Evolutionary conservation across 805 yeast genomes (phyloP), one percentile per base, ranked within the genome.

Genomic region (Candida maesae): DNA sequence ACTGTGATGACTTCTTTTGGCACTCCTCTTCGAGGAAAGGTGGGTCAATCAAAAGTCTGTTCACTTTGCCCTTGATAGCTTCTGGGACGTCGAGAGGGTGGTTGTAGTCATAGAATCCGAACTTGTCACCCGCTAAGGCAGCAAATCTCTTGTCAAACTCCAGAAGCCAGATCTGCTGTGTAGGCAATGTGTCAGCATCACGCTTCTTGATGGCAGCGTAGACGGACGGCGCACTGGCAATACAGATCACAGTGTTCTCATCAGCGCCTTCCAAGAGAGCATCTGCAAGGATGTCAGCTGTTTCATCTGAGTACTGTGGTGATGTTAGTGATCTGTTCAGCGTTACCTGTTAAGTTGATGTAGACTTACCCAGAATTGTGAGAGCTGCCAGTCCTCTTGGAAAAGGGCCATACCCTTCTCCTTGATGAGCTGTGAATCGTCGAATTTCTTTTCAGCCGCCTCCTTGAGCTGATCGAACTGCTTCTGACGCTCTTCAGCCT

Each of bases 351-450:
- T n/a, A n/a, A n/a, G n/a, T n/a, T n/a, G n/a, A 21, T 21, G 10
- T 6, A 20, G 8, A 42, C 50, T 21, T 26, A 46, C 50, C 58
- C 97, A 89, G 64, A 89, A 89, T 61, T 89, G 97, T 1, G 95
- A 87, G 28, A 90, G 69, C 56, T 87, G 93, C 97, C 97, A 89
- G 63, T 89, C 95, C 62, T 89, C 96, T 56, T 84, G 71, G 61
- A 89, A 89, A 28, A 78, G 70, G 39, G 81, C 86, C 62, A 90
- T 90, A 16, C 79, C 75, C 40, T 74, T 61, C 36, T 57, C 55
- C 19, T 45, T 49, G 24, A 60, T 50, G 15, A 45, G 35, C 44
- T 56, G 56, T 20, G 58, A 53, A 13, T 51, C 51, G 37, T 62
- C 60, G 23, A 52, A 59, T 19, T 51, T 53, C 6, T 61, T 58